These are phyloP conservation scores for Sutorius australiensis DNA, from an alignment of 768 basidiomycete genomes.

Conservation along the genomic window DNA sequence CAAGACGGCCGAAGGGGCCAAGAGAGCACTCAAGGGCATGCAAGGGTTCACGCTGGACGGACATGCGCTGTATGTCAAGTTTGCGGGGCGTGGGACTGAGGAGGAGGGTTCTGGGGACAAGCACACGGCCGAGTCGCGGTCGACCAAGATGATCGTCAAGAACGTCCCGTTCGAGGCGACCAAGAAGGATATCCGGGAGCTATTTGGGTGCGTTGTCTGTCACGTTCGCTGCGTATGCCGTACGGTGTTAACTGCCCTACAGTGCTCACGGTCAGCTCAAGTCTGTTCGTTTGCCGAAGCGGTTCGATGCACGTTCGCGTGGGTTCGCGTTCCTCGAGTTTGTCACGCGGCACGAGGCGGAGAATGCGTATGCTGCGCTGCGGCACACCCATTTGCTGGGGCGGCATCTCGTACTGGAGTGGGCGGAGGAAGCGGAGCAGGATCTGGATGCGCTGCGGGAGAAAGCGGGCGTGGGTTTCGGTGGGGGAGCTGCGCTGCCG, in stretches of 20 bases:
- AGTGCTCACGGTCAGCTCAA: conserved; percentile 92
- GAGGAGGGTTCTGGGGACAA: conserved; percentile 48
- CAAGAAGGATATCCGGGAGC: conserved; percentile 84
- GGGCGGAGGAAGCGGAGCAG: conserved; percentile 82
- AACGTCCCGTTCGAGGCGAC: conserved; percentile 97
- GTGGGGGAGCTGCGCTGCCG: conserved; percentile 65
- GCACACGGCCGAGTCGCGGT: conserved; percentile 49
- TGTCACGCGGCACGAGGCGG: conserved; percentile 82
- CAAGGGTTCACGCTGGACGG: conserved; percentile 85
- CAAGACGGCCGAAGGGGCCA: conserved; percentile 67
- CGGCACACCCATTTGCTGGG: conserved; percentile 95
- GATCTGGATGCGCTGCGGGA: conserved; percentile 72
- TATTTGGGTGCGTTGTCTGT: conserved; percentile 71
- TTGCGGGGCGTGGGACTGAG: conserved; percentile 75
- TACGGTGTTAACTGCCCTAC: neutral
- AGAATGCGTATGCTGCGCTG: conserved; percentile 80
- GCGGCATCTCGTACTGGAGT: conserved; percentile 90
- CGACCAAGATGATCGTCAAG: conserved; percentile 97
- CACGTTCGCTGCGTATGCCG: neutral
- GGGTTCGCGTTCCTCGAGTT: conserved; percentile 99
- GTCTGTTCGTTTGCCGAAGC: conserved; percentile 89
- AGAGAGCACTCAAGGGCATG: conserved; percentile 69
- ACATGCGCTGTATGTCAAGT: conserved; percentile 77
- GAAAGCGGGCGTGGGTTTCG: conserved; percentile 78
- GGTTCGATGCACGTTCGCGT: conserved; percentile 82